Conservation (phyloP, 805 yeast species). For the Saccharomycopsis sp. region DNA sequence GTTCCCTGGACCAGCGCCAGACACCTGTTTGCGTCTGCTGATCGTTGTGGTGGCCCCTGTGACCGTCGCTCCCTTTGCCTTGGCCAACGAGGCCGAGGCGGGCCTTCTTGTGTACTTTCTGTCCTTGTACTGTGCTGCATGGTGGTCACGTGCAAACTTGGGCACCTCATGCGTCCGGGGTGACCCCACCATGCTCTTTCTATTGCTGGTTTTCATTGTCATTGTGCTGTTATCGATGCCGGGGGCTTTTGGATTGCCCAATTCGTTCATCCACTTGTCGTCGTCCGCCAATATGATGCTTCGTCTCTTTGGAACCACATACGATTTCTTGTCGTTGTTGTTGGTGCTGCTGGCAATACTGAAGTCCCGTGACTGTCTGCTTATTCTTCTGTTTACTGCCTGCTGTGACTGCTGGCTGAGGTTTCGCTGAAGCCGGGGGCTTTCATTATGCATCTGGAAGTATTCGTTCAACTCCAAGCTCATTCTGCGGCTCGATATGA, state of each 20-base stretch:
- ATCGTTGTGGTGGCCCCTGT: background rate
- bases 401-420: background rate
- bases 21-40: background rate
- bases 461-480: constrained; percentile 1
- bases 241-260: background rate
- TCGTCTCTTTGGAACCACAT: background rate
- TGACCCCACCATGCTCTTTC: background rate
- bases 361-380: too few relatives aligned
- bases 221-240: background rate
- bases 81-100: background rate
- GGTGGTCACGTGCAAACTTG: background rate
- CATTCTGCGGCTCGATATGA: background rate
- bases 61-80: background rate
- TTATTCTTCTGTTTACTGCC: background rate
- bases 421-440: background rate
- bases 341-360: background rate
- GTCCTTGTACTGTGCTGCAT: too few relatives aligned
- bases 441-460: background rate
- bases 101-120: background rate
- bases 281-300: background rate
- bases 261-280: background rate
- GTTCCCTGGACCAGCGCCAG: background rate
- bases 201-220: background rate
- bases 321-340: background rate
- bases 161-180: background rate